A percentile compares a stretch with the other conserved stretches of the same genome.
Evolutionary conservation across 2,329 filamentous ascomycete species (phyloP).

Genomic region (Talaromyces marneffei): DNA sequence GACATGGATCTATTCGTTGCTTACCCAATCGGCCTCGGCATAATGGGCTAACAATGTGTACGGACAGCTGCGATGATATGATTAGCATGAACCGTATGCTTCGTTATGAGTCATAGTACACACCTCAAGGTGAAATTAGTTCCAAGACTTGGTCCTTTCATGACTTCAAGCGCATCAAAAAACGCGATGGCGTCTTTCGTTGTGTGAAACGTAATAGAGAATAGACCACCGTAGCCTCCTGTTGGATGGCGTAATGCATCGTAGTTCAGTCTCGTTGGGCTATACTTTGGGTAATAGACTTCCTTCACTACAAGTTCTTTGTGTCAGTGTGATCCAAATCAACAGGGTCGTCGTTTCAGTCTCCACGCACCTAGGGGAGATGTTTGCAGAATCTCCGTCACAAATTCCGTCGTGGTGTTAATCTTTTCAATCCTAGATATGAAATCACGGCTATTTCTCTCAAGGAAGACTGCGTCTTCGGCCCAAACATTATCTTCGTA

Average conservation of each 20-base stretch:
- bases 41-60: conserved; percentile 93
- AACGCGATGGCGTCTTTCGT: conserved; percentile 69
- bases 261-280: conserved; percentile 64
- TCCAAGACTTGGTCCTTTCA: conserved; percentile 89
- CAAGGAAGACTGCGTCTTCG: conserved; percentile 90
- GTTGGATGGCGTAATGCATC: conserved; percentile 67
- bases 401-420: conserved; percentile 76
- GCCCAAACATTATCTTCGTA: conserved; percentile 92
- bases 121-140: conserved; percentile 87
- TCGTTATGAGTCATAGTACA: conserved; percentile 5
- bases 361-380: conserved; percentile 47
- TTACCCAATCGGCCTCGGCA: conserved; percentile 78
- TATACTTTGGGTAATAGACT: conserved; percentile 82
- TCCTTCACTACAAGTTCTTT: conserved; percentile 55
- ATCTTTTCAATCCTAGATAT: conserved; percentile 73
- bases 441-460: conserved; percentile 94
- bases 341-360: neutral
- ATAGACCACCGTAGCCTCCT: conserved; percentile 82
- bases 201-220: conserved; percentile 74
- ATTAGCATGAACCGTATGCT: conserved; percentile 1
- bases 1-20: conserved; percentile 18
- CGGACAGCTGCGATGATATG: conserved; percentile 56
- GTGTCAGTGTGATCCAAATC: neutral
- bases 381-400: conserved; percentile 64
- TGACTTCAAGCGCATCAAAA: conserved; percentile 77